Percentiles rank a stretch among this genome's conserved stretches.
Evolutionary conservation across 1,284 basidiomycete species (phyloP).

Genomic region (Apiotrichum sp.): DNA sequence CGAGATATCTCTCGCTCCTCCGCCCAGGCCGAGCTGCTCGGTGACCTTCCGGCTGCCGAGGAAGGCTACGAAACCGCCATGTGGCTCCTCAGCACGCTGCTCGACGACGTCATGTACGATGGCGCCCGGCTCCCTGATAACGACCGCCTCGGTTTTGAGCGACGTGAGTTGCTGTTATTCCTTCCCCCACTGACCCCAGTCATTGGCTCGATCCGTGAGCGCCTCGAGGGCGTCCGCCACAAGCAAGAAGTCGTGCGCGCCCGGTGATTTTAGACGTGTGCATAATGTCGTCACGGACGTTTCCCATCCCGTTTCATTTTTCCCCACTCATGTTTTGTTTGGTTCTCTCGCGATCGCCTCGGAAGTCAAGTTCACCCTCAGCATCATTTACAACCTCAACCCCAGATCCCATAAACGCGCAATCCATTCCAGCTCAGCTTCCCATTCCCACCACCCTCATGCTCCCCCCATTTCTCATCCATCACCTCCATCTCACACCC

Average conservation of each 20-base stretch:
- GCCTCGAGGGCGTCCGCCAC: slow-evolving; percentile 17
- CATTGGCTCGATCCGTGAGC: slow-evolving; percentile 14
- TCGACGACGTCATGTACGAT: slow-evolving; percentile 81
- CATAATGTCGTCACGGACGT: neutral
- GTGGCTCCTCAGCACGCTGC: slow-evolving; percentile 83
- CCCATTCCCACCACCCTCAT: neutral
- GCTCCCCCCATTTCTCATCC: neutral
- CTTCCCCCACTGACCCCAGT: slow-evolving; percentile 1
- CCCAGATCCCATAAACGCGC: no score
- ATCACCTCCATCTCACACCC: neutral
- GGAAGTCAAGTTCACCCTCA: neutral
- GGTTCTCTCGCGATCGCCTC: neutral
- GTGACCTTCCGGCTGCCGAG: slow-evolving; percentile 71
- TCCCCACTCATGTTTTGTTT: neutral
- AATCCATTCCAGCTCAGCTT: neutral
- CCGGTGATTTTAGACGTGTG: neutral
- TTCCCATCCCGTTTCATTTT: neutral
- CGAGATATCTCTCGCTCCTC: slow-evolving; percentile 70
- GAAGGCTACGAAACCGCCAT: slow-evolving; percentile 89
- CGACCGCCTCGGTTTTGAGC: slow-evolving; percentile 71
- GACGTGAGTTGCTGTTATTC: slow-evolving; percentile 54
- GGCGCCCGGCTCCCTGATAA: slow-evolving; percentile 78
- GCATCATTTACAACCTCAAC: no score
- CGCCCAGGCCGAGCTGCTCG: slow-evolving; percentile 81
- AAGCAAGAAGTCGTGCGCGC: slow-evolving; percentile 10